Evolutionary conservation across 2,329 filamentous ascomycete species (phyloP), one percentile per base, ranked within the genome.

Genomic region (Exutisphaerella laricina): DNA sequence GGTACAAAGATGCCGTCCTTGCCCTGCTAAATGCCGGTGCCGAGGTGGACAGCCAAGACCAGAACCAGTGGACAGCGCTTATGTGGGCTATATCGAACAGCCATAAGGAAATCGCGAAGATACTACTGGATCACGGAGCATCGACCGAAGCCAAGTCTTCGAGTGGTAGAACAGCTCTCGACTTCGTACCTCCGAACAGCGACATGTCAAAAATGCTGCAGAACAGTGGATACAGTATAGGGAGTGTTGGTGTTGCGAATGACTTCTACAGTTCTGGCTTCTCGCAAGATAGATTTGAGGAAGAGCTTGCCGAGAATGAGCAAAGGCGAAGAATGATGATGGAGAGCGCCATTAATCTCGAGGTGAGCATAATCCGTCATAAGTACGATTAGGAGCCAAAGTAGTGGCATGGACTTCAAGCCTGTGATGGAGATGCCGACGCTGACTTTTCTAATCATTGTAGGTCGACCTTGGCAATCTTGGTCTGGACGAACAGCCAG

Each of bases 71-170:
- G 92, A 97, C 87, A 58, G 86, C 92, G 10, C 74, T 98, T 48
- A 98, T 98, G 89, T 98, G 92, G 92, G 90, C 92, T 37, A 97
- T 97, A 87, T 98, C 92, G 43, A 98, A 98, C 66, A 75, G 89
- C 44, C 92, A 98, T 68, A 97, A 97, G 68, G 82, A 82, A 35
- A 98, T 98, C 54, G 89, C 90, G 25, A 97, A 97, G 66, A 74
- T 88, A 8, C 71, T 98, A 12, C 77, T 98, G 23, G 90, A 98
- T 63, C 86, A 92, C 58, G 89, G 89, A 12, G 92, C 92, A 14
- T 95, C 89, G n/a, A 84, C 89, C 3, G 90, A 97, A 58, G 85
- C 94, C 55, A 95, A 94, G 64, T 97, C 92, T 1, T 92, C 88
- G 0, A 89, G 87, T 8, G 92, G 92, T 23, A 81, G 92, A 50